A percentile compares a stretch with the other conserved stretches of the same genome.
These are phyloP conservation scores for Pyrenopolyporus hunteri DNA, from an alignment of 495 filamentous ascomycete genomes.

Conservation along the genomic window DNA sequence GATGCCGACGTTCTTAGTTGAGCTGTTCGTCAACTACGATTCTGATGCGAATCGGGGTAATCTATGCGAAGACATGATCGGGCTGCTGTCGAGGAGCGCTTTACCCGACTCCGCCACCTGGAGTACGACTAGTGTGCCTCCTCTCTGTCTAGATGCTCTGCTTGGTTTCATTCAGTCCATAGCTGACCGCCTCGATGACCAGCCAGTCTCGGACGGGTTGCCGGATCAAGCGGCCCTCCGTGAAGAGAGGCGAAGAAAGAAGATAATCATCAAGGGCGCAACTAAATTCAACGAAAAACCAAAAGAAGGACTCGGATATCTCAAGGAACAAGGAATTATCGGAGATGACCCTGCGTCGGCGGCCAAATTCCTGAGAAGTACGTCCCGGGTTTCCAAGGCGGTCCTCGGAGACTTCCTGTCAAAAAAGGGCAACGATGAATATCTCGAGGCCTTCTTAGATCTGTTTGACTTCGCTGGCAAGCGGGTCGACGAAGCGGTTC, in stretches of 20 bases:
- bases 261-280: conserved; percentile 83
- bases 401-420: conserved; percentile 90
- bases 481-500: conserved; percentile 86
- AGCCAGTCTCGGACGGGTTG: conserved; percentile 67
- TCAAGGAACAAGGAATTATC: conserved; percentile 84
- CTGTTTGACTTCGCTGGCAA: conserved; percentile 85
- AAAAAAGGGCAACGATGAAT: conserved; percentile 80
- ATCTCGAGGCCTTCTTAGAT: conserved; percentile 83
- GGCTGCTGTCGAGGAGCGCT: conserved; percentile 88
- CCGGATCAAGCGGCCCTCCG: conserved; percentile 68
- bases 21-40: conserved; percentile 98
- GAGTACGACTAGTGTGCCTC: conserved; percentile 98
- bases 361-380: conserved; percentile 83
- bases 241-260: conserved; percentile 78
- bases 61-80: conserved; percentile 93
- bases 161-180: conserved; percentile 91
- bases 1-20: conserved; percentile 91
- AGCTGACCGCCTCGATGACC: conserved; percentile 80
- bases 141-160: conserved; percentile 89
- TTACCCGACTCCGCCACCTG: conserved; percentile 98
- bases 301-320: conserved; percentile 85
- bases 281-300: conserved; percentile 95
- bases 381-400: conserved; percentile 85
- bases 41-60: conserved; percentile 92
- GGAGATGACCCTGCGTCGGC: conserved; percentile 73